Evolutionary conservation across 768 basidiomycete genomes (phyloP), one percentile per base, ranked within the genome.

Genomic region (Tulasnella sp.): DNA sequence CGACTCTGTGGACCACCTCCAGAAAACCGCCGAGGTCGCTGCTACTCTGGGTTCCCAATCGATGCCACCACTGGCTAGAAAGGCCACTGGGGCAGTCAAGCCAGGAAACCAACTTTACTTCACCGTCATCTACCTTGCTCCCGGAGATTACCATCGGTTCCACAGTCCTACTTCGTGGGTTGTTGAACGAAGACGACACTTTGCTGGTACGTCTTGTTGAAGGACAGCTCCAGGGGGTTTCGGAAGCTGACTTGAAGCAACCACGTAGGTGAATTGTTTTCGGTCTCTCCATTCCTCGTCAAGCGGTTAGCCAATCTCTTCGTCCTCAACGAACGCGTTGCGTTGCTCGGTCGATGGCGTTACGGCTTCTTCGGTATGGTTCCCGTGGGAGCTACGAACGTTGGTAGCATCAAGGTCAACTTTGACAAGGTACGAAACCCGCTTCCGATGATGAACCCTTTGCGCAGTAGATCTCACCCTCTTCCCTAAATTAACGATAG

Each of bases 111-210:
- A 90, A 22, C 89, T 99, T 31, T 97, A 90, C 84, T 99, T 98
- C 83, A 85, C 92, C 31, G 97, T 99, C 79, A 92, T 99, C 77
- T 99, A 99, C 84, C 92, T 99, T 75, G 97, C 97, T 0, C 97
- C 97, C 0, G 97, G 97, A 1, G 97, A 99, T 82, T 99, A 99
- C 83, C 97, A 99, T 81, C 89, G 97, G 19, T 99, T 97, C 88
- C 97, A 99, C 83, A 92, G 90, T 71, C 97, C 97, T 0, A 91
- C 95, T 0, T 90, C 93, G 8, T 99, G 97, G 97, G 96, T 99
- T 6, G 97, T 98, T 22, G 96, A 99, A 85, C 92, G 93, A 81
- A 85, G 97, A 78, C 84, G 97, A 52, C 97, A 99, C 82, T 99
- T 99, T 80, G 90, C 95, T 38, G 97, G 96, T 88, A 70, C 40